Conservation (phyloP, 2,329 filamentous ascomycete species). For the Alternaria postmessia region DNA sequence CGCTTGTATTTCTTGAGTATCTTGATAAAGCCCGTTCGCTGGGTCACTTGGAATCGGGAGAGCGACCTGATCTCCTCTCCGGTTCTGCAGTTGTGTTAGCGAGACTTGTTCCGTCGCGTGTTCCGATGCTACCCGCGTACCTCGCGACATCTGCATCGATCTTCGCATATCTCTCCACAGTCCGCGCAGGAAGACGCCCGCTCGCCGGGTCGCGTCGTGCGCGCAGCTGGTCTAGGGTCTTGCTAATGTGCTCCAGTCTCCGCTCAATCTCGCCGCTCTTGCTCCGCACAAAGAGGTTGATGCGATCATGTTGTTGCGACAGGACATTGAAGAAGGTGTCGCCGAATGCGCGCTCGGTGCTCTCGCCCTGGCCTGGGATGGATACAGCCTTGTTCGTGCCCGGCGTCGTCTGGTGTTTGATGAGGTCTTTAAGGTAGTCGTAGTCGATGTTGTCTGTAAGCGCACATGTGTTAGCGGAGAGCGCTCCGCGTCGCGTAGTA, state of each 20-base stretch:
- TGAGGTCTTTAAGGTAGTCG: slow-evolving; percentile 83
- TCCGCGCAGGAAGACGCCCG: slow-evolving; percentile 51
- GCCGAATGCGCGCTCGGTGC: slow-evolving; percentile 70
- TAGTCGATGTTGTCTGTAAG: slow-evolving; percentile 83
- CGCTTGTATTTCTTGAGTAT: slow-evolving; percentile 88
- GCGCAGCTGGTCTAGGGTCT: slow-evolving; percentile 48
- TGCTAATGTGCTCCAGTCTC: slow-evolving; percentile 61
- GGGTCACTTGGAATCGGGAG: slow-evolving; percentile 75
- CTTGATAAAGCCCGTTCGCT: slow-evolving; percentile 80
- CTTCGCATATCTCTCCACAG: slow-evolving; percentile 60
- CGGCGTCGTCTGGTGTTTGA: slow-evolving; percentile 79
- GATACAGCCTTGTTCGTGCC: slow-evolving; percentile 74
- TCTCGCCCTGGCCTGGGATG: slow-evolving; percentile 72
- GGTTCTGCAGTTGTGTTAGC: slow-evolving; percentile 56
- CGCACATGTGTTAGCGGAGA: slow-evolving; percentile 22
- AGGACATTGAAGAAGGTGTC: slow-evolving; percentile 75
- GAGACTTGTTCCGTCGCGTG: not conserved
- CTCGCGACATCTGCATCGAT: slow-evolving; percentile 60
- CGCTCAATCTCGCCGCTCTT: slow-evolving; percentile 81
- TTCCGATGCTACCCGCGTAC: slow-evolving; percentile 30
- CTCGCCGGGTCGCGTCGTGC: slow-evolving; percentile 24
- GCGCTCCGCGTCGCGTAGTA: not conserved
- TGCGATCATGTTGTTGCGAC: slow-evolving; percentile 76
- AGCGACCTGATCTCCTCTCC: slow-evolving; percentile 76
- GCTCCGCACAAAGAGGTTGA: slow-evolving; percentile 79